A percentile compares a stretch with the other conserved stretches of the same genome.
phyloP scores from a whole-genome alignment of 2,329 filamentous ascomycete species.

The Phyllachora maydis region DNA sequence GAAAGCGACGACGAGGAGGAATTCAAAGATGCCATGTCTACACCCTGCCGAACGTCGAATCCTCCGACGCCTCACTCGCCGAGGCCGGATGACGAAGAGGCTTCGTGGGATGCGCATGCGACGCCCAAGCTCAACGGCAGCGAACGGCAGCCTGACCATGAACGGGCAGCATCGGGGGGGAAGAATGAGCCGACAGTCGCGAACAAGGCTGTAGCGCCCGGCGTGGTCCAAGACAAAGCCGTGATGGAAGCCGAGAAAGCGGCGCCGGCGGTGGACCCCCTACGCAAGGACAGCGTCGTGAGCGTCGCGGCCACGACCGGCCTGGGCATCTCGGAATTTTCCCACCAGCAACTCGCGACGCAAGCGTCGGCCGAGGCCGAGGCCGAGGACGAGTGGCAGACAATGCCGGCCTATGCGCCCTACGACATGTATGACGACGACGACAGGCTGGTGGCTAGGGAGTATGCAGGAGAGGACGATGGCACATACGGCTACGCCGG shows the following conservation, averaged over 20 bases:
- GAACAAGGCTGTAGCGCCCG: too few species aligned
- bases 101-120: too few species aligned
- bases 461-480: conserved; percentile 50
- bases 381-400: conserved; percentile 62
- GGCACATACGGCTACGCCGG: conserved; percentile 49
- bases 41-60: too few species aligned
- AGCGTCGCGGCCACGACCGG: conserved; percentile 11
- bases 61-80: too few species aligned
- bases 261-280: conserved; percentile 9
- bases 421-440: conserved; percentile 95
- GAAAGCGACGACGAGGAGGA: too few species aligned
- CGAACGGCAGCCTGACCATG: too few species aligned
- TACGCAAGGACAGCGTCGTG: conserved; percentile 16
- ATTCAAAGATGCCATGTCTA: too few species aligned
- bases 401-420: conserved; percentile 81
- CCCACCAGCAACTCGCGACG: conserved; percentile 64
- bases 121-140: too few species aligned
- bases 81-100: too few species aligned
- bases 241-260: conserved; percentile 1
- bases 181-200: too few species aligned
- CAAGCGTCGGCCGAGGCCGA: conserved; percentile 31
- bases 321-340: conserved; percentile 75
- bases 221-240: too few species aligned
- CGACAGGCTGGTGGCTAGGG: conserved; percentile 66
- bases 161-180: too few species aligned